Conservation (phyloP, 192 early-diverging fungal genomes). For the Backusella mclennaniae region DNA sequence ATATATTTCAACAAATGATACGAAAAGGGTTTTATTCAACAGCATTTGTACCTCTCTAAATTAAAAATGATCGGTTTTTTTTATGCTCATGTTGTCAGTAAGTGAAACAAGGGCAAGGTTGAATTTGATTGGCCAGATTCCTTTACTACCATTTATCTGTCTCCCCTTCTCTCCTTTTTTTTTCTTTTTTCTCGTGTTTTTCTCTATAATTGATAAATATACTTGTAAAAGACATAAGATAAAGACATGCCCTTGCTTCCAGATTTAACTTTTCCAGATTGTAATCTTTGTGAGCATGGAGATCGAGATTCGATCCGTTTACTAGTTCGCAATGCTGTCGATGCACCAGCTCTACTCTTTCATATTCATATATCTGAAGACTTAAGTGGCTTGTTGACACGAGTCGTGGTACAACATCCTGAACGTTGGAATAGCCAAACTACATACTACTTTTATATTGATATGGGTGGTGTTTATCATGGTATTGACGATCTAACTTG, state of each 20-base stretch:
- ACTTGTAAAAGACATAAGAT: neutral
- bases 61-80: neutral
- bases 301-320: neutral
- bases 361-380: neutral
- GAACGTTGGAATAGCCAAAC: neutral
- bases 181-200: neutral
- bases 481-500: neutral
- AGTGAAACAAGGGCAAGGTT: neutral
- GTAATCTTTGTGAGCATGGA: neutral
- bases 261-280: neutral
- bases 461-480: slow-evolving; percentile 13
- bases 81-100: neutral
- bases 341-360: neutral
- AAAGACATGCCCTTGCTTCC: neutral
- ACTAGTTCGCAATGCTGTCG: neutral
- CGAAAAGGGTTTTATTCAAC: no score
- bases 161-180: neutral
- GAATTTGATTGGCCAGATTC: neutral
- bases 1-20: no score
- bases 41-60: no score
- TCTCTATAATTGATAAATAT: neutral
- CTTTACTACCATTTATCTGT: neutral
- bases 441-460: slow-evolving; percentile 10
- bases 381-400: neutral
- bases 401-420: neutral